These are phyloP conservation scores for Juglanconis juglandina DNA, from an alignment of 2,329 filamentous ascomycete genomes.

Conservation along the genomic window DNA sequence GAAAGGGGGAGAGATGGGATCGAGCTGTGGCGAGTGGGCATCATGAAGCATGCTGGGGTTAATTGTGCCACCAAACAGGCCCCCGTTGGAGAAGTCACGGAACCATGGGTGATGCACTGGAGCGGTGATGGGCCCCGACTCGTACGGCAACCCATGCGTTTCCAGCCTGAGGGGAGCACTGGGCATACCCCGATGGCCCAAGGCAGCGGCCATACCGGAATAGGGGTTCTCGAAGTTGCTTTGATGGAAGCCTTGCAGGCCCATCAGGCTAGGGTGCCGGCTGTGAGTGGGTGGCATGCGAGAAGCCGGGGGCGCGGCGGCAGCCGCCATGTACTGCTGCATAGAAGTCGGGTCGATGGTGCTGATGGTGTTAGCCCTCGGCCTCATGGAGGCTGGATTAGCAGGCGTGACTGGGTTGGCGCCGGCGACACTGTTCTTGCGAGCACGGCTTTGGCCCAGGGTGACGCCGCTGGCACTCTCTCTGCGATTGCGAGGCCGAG, in stretches of 20 bases:
- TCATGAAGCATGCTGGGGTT: conserved; percentile 78
- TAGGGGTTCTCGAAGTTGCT: conserved; percentile 54
- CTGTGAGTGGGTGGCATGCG: conserved; percentile 55
- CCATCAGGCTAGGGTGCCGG: conserved; percentile 72
- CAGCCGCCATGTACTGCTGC: conserved; percentile 58
- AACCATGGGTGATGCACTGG: conserved; percentile 60
- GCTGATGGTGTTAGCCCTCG: conserved; percentile 92
- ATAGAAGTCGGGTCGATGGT: conserved; percentile 79
- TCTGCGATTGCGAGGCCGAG: conserved; percentile 79
- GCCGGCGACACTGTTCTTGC: conserved; percentile 86
- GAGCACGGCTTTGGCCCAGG: conserved; percentile 67
- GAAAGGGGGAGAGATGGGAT: conserved; percentile 57
- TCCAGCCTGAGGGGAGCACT: conserved; percentile 79
- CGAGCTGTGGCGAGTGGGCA: conserved; percentile 67
- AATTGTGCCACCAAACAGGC: conserved; percentile 68
- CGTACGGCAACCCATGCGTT: conserved; percentile 67
- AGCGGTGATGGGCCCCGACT: conserved; percentile 72
- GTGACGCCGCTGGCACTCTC: conserved; percentile 76
- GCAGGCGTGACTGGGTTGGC: conserved; percentile 37
- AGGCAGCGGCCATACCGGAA: conserved; percentile 66
- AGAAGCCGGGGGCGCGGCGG: conserved; percentile 48
- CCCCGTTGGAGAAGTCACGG: conserved; percentile 64
- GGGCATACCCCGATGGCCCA: conserved; percentile 63
- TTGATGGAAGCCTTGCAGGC: conserved; percentile 52
- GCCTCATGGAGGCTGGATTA: conserved; percentile 65